Percentiles rank a stretch among this genome's conserved stretches.
Evolutionary conservation across 2,329 filamentous ascomycete genomes (phyloP).

Genomic region (Ploettnerulaceae sp.): DNA sequence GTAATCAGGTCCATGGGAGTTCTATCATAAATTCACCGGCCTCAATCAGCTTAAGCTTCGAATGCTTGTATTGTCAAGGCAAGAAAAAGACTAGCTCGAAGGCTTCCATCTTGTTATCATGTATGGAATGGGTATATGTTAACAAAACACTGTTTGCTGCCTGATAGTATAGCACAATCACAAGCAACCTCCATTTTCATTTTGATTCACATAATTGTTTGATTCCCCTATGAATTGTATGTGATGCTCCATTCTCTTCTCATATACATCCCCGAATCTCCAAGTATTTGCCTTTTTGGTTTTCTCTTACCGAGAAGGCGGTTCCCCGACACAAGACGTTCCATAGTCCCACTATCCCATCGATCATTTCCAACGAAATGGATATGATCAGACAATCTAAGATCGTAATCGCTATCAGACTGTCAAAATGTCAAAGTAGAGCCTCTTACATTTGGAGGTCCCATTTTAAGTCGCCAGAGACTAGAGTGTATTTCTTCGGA

Average conservation of each 20-base stretch:
- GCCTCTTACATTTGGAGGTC: no score
- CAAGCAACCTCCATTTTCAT: slow-evolving; percentile 70
- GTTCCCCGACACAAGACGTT: slow-evolving; percentile 11
- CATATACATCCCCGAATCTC: slow-evolving; percentile 14
- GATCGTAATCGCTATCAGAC: no score
- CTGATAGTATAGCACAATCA: slow-evolving; percentile 35
- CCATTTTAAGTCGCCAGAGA: no score
- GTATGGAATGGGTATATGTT: slow-evolving; percentile 74
- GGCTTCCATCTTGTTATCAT: slow-evolving; percentile 63
- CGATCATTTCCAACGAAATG: no score
- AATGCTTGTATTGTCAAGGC: no score
- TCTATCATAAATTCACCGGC: no score
- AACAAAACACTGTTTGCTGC: not conserved
- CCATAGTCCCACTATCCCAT: slow-evolving; percentile 15
- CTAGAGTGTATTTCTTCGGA: no score
- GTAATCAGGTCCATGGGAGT: not conserved
- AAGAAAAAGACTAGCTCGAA: slow-evolving; percentile 66
- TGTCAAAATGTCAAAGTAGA: no score
- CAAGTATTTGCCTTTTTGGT: slow-evolving; percentile 6
- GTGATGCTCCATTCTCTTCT: slow-evolving; percentile 24
- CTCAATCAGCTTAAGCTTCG: no score
- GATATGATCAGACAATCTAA: no score
- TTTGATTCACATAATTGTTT: slow-evolving; percentile 68
- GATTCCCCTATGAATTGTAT: no score
- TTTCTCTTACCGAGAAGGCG: slow-evolving; percentile 6